Conservation (phyloP, 2,329 filamentous ascomycete genomes). For the Apiospora marii region DNA sequence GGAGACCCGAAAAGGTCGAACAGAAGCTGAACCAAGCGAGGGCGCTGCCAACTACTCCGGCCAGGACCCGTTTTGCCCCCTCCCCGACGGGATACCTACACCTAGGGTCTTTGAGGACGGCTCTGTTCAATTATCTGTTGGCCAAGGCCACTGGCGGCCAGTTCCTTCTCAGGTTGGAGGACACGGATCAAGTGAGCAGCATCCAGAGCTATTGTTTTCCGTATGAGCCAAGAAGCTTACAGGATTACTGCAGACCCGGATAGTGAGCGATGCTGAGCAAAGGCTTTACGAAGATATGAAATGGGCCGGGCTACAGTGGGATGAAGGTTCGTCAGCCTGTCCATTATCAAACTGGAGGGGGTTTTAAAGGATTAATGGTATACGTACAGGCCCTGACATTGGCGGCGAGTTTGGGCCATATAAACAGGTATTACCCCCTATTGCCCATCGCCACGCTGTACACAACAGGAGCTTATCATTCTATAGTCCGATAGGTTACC, state of each 20-base stretch:
- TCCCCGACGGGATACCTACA: slow-evolving; percentile 95
- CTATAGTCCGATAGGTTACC: slow-evolving; percentile 77
- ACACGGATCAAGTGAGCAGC: slow-evolving; percentile 81
- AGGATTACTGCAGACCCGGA: slow-evolving; percentile 69
- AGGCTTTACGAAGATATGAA: slow-evolving; percentile 79
- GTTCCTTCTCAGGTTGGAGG: slow-evolving; percentile 91
- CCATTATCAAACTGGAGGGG: not conserved
- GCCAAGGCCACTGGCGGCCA: slow-evolving; percentile 87
- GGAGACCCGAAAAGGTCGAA: slow-evolving; percentile 31
- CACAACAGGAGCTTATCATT: not conserved
- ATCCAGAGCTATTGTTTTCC: not conserved
- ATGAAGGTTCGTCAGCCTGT: slow-evolving; percentile 71
- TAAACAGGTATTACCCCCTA: slow-evolving; percentile 66
- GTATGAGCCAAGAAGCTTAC: not conserved
- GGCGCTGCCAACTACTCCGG: slow-evolving; percentile 50
- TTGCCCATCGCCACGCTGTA: not conserved
- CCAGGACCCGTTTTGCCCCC: slow-evolving; percentile 88
- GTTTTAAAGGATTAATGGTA: slow-evolving; percentile 30
- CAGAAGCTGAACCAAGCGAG: slow-evolving; percentile 4
- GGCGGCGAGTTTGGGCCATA: slow-evolving; percentile 88
- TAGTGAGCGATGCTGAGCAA: slow-evolving; percentile 80
- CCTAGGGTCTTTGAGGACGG: slow-evolving; percentile 88
- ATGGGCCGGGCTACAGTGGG: slow-evolving; percentile 93
- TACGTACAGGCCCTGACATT: slow-evolving; percentile 71
- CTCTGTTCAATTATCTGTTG: slow-evolving; percentile 94